Base-by-base conservation (phyloP, 1,139 yeast genomes). In the Candida albicans region DNA sequence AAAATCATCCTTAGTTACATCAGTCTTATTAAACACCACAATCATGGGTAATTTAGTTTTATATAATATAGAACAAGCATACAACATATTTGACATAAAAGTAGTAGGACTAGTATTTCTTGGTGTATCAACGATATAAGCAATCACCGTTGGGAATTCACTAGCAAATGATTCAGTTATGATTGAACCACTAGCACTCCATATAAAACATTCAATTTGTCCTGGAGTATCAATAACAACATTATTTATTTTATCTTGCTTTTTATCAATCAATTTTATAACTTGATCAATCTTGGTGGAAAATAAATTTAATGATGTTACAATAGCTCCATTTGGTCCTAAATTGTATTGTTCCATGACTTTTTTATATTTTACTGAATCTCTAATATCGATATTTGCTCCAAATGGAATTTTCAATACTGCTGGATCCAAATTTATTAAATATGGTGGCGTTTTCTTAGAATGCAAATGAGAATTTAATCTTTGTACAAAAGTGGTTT, bases 271-370 rank as follows among this genome's bases (percentile, higher is more conserved):
- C 39, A 95, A 72, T 39, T 80, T 77, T 47, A 95, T 82, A 7
- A 95, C 98, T 66, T 95, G 99, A 61, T 95, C 99, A 46, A 95
- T 89, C 65, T 95, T 95, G 25, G 99, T 95, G 41, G 96, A 75
- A 59, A 95, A 95, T 44, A 95, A 70, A 59, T 95, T 95, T 49
- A 95, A 72, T 12, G 96, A 88, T 0, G 99, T 95, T 53, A 95
- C 96, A 60, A 95, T 95, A 6, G 99, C 98, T 42, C 99, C 99
- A 61, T 95, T 95, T 8, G 99, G 99, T 0, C 99, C 99, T 46
- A 95, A 67, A 50, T 87, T 87, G 61, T 93, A 87, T 51, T 80
- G 81, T 56, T 90, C 95, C 98, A 93, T 93, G 34, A 95, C 99
- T 58, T 93, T 91, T 54, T 87, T 87, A 65, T 95, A 95, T 61